phyloP scores from a whole-genome alignment of 306 rosid species.

The Trifolium fragiferum region DNA sequence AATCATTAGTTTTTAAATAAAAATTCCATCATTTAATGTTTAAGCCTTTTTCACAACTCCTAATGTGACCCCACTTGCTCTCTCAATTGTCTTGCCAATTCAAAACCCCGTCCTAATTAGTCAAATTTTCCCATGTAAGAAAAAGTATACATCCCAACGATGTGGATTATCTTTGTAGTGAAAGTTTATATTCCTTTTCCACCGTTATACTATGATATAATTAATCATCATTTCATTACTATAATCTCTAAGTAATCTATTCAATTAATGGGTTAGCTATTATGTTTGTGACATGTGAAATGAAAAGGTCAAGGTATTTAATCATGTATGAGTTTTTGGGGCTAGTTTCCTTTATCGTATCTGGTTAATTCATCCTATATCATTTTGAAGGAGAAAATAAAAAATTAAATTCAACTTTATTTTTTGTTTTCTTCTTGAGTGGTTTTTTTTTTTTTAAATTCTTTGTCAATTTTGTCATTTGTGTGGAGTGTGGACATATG shows the following conservation, averaged over 20 bases:
- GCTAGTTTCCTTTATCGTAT: not conserved
- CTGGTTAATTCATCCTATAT: not conserved
- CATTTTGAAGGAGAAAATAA: not conserved
- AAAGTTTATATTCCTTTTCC: slow-evolving; percentile 15
- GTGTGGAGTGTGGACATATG: slow-evolving; percentile 18
- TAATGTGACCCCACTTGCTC: not conserved
- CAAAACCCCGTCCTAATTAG: not conserved
- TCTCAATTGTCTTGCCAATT: not conserved
- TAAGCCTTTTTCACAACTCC: not conserved
- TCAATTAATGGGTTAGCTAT: slow-evolving; percentile 10
- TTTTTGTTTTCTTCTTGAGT: not conserved
- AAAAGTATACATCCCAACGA: not conserved
- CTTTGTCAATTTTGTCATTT: slow-evolving; percentile 23
- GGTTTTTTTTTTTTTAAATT: not conserved
- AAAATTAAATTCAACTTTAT: not conserved
- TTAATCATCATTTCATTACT: slow-evolving; percentile 54
- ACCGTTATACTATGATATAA: slow-evolving; percentile 56
- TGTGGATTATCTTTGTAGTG: not conserved
- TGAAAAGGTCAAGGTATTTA: slow-evolving; percentile 29
- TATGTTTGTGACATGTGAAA: not conserved
- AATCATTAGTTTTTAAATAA: not conserved
- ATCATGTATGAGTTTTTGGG: slow-evolving; percentile 34
- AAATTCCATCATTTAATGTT: not conserved
- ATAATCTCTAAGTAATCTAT: slow-evolving; percentile 38
- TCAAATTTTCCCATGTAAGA: not conserved